Evolutionary conservation across 2,329 filamentous ascomycete species (phyloP), one percentile per base, ranked within the genome.

Genomic region (Lasiodiplodia gonubiensis): DNA sequence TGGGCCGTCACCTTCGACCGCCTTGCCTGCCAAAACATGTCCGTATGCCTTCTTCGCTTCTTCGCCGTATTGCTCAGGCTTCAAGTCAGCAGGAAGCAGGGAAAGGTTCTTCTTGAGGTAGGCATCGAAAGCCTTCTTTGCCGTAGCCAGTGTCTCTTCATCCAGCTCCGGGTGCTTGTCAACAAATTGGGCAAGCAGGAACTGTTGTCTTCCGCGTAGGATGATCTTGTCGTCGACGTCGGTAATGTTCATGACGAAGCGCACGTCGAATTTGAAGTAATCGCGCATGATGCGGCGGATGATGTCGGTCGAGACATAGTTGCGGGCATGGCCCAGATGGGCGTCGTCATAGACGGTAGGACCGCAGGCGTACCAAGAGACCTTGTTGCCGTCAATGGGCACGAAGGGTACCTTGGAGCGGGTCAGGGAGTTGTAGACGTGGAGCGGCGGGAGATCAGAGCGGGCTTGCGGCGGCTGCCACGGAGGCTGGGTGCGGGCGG

Each of bases 211-310:
- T 16, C 91, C 88, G 66, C 86, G 82, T 16, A 89, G 77, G 70
- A 89, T 89, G 73, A 89, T 92, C 84, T 89, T 79, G 72, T 80
- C 78, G 46, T 80, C 77, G 4, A 80, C 76, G 69, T 80, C 93
- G 33, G 93, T 97, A 70, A 95, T 93, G 80, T 97, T 97, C 90
- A 96, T 95, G 71, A 97, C 92, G 80, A 96, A 97, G 69, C 89
- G 88, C 71, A 97, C 88, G 51, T 93, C 83, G 78, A 91, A 95
- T 69, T 88, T 88, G 77, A 97, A 96, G 80, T 95, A 94, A 78
- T 94, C 89, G 74, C 86, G 84, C 79, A 97, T 81, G 73, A 97
- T 92, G 73, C 93, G 89, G 69, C 93, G 87, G 72, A 97, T 89
- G 70, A 97, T 93, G 78, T 97, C 93, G 54, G 92, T 94, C 60